phyloP scores from a whole-genome alignment of 1,284 basidiomycete genomes.

The Phellinidium pouzarii region DNA sequence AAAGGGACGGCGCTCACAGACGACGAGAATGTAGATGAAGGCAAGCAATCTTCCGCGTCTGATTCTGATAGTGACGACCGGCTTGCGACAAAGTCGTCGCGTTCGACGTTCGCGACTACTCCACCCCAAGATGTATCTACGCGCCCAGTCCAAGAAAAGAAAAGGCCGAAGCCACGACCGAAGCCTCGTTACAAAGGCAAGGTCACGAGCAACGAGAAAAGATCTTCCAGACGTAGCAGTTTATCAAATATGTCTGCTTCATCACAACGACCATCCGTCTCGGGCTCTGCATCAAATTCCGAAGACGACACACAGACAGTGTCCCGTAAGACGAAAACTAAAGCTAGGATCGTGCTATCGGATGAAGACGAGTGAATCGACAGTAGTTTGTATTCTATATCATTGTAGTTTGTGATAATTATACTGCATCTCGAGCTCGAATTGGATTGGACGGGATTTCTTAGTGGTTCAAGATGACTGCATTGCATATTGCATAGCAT shows the following conservation, averaged over 20 bases:
- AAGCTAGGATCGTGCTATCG: slow-evolving; percentile 8
- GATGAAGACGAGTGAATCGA: slow-evolving; percentile 12
- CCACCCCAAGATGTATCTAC: neutral
- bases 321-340: slow-evolving; percentile 9
- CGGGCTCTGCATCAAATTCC: neutral
- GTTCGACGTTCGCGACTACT: slow-evolving; percentile 1
- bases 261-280: neutral
- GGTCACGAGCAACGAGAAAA: neutral
- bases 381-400: no score
- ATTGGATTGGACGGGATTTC: no score
- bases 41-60: neutral
- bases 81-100: neutral
- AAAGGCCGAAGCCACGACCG: neutral
- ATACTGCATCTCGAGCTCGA: no score
- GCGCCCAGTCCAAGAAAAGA: neutral
- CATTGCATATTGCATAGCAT: no score
- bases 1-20: slow-evolving; percentile 2
- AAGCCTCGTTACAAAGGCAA: neutral
- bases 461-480: no score
- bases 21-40: neutral
- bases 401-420: neutral
- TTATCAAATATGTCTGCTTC: neutral
- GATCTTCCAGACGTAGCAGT: neutral
- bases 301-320: neutral
- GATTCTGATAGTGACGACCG: slow-evolving; percentile 9